Evolutionary conservation across 2,329 filamentous ascomycete species (phyloP).

Genomic region (Diaporthe ilicicola): DNA sequence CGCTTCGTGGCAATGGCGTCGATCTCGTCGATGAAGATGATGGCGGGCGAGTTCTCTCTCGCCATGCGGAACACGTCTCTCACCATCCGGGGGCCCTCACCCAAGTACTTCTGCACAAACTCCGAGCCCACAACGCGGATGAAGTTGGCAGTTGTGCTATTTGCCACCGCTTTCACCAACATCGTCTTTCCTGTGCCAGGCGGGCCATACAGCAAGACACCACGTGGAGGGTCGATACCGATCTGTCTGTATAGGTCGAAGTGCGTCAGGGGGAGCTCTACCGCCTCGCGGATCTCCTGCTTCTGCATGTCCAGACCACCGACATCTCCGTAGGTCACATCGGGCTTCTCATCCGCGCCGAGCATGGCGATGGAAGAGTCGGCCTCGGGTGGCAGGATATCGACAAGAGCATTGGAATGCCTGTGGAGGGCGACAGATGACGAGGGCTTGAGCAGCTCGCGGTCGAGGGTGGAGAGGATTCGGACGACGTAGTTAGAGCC

Average conservation of each 20-base stretch:
- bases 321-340: constrained; percentile 97
- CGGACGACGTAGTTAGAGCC: constrained; percentile 99
- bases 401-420: constrained; percentile 97
- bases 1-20: constrained; percentile 99
- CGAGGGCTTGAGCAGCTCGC: constrained; percentile 96
- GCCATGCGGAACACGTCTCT: constrained; percentile 99
- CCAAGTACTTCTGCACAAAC: constrained; percentile 98
- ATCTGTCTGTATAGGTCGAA: constrained; percentile 99
- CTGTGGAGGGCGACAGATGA: constrained; percentile 97
- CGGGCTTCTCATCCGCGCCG: constrained; percentile 94
- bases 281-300: constrained; percentile 97
- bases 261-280: constrained; percentile 95
- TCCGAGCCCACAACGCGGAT: constrained; percentile 98
- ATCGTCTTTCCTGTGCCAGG: constrained; percentile 97
- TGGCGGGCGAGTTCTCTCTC: constrained; percentile 95
- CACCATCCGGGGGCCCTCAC: constrained; percentile 98
- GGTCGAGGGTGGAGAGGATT: constrained; percentile 97
- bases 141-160: constrained; percentile 97
- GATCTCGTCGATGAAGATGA: constrained; percentile 99
- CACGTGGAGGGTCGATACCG: constrained; percentile 95
- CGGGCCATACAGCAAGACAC: constrained; percentile 94
- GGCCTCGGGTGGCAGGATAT: constrained; percentile 97
- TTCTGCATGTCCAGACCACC: constrained; percentile 99
- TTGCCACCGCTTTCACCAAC: constrained; percentile 97
- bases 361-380: constrained; percentile 99